Conservation (phyloP, 78 protist species). For the Bigelowiella natans region DNA sequence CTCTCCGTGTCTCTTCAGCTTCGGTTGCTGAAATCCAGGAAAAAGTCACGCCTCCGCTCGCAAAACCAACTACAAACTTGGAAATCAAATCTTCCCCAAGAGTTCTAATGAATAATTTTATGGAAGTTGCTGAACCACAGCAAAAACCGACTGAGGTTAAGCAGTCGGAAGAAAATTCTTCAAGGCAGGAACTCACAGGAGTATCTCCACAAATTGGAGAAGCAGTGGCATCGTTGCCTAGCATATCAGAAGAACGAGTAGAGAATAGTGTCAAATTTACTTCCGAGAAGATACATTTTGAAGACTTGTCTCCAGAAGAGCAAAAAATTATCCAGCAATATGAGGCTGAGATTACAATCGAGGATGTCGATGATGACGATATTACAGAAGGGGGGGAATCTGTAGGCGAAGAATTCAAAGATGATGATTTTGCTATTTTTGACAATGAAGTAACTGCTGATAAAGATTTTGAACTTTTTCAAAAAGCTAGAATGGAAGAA, state of each 20-base stretch:
- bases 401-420: no score
- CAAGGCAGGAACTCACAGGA: neutral
- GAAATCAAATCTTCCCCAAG: no score
- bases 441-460: no score
- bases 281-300: neutral
- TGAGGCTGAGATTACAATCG: no score
- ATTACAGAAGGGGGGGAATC: no score
- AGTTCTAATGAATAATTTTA: no score
- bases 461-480: no score
- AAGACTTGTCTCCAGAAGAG: neutral
- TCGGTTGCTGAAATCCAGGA: neutral
- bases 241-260: neutral
- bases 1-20: neutral
- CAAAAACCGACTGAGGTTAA: neutral
- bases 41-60: neutral
- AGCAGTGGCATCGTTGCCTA: neutral
- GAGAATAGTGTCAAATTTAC: neutral
- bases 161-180: neutral
- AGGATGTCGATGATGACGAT: no score
- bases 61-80: neutral
- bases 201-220: neutral
- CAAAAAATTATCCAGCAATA: no score
- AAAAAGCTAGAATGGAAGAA: no score
- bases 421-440: no score
- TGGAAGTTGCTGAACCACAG: no score